Evolutionary conservation across 129 eudicot species (phyloP).

Genomic region (Kitagawia praeruptora): DNA sequence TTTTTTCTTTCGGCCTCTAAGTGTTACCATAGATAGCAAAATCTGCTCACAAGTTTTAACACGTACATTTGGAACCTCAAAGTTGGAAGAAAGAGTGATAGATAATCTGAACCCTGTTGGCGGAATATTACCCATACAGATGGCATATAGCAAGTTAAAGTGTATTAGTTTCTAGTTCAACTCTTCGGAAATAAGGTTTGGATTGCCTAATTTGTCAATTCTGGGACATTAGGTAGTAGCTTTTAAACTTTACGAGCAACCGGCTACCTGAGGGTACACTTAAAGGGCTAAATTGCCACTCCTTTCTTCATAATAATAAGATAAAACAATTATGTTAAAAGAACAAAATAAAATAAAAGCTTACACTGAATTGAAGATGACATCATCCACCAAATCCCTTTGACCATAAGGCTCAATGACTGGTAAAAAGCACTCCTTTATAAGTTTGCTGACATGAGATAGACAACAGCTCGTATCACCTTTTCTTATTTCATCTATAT

Average conservation of each 20-base stretch:
- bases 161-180: neutral
- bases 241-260: neutral
- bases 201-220: neutral
- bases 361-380: conserved; percentile 10
- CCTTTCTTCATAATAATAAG: neutral
- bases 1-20: neutral
- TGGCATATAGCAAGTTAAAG: neutral
- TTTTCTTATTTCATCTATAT: neutral
- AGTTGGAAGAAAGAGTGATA: neutral
- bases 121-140: neutral
- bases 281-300: neutral
- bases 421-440: conserved; percentile 2
- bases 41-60: neutral
- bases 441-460: conserved; percentile 1
- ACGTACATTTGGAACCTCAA: neutral
- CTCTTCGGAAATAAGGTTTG: neutral
- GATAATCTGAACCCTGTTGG: neutral
- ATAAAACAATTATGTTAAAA: neutral
- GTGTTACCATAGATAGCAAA: neutral
- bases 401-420: neutral
- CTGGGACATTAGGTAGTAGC: neutral
- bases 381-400: conserved; percentile 10
- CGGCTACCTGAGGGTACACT: neutral
- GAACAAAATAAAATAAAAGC: neutral
- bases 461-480: neutral